Percentiles rank a stretch among this genome's conserved stretches.
Conservation (phyloP, 1,284 basidiomycete genomes). For the Trichosporon coremiiforme region DNA sequence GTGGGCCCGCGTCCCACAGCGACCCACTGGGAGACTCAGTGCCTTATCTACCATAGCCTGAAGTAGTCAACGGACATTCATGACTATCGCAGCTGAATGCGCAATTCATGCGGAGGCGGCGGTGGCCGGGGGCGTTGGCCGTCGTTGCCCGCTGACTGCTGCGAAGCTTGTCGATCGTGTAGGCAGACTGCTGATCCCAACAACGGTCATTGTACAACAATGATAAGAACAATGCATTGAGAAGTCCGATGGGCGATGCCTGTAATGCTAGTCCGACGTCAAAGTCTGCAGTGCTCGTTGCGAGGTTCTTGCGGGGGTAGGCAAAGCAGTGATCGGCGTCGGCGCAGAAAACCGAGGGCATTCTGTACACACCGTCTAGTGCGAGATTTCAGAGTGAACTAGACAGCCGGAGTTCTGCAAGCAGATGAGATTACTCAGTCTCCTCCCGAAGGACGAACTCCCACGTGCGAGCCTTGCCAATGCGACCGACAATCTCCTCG, state of each 20-base stretch:
- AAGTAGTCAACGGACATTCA: not conserved
- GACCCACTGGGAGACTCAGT: not conserved
- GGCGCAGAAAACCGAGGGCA: too few relatives aligned
- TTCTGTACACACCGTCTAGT: not conserved
- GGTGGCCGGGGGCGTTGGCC: not conserved
- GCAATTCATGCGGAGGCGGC: not conserved
- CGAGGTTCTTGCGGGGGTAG: too few relatives aligned
- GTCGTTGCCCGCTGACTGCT: not conserved
- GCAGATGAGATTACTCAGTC: slow-evolving; percentile 22
- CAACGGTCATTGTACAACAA: not conserved
- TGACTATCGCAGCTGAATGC: not conserved
- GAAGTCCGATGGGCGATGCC: not conserved
- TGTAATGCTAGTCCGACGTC: not conserved
- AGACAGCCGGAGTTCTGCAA: too few relatives aligned
- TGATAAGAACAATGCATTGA: not conserved
- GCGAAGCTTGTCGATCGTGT: not conserved
- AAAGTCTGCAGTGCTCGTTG: too few relatives aligned
- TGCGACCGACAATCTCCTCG: slow-evolving; percentile 52
- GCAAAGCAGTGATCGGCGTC: too few relatives aligned
- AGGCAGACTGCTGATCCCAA: too few relatives aligned
- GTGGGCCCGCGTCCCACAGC: not conserved
- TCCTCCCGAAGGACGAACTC: slow-evolving; percentile 46
- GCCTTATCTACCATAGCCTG: not conserved
- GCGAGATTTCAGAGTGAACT: too few relatives aligned
- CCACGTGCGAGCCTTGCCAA: slow-evolving; percentile 50